Percentiles rank a stretch among this genome's conserved stretches.
Conservation (phyloP, 768 basidiomycete species). For the Calocybe cyanea region DNA sequence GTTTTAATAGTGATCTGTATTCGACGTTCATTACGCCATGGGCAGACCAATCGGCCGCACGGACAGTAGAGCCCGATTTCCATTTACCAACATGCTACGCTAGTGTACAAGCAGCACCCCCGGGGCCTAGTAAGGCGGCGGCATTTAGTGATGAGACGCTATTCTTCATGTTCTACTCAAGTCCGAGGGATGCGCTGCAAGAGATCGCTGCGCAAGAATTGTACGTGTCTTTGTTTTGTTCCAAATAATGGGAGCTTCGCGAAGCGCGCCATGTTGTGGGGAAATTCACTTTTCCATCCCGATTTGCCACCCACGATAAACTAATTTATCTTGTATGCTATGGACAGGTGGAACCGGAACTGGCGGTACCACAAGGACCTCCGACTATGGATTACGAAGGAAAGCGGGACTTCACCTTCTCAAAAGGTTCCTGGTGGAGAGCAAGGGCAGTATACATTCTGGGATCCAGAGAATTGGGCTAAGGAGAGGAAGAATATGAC, state of each 20-base stretch:
- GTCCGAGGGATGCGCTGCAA: conserved; percentile 87
- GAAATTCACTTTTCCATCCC: background rate
- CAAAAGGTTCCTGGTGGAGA: conserved; percentile 80
- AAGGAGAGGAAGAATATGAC: conserved; percentile 78
- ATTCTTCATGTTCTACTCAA: conserved; percentile 98
- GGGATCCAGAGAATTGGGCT: conserved; percentile 78
- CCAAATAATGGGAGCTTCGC: background rate
- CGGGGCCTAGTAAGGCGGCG: conserved; percentile 73
- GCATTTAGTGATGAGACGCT: conserved; percentile 94
- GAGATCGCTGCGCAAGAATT: conserved; percentile 94
- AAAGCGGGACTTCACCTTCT: conserved; percentile 72
- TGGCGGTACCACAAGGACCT: conserved; percentile 97
- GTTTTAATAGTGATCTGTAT: conserved; percentile 64
- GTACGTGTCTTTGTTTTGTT: conserved; percentile 46
- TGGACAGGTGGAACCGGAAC: conserved; percentile 78
- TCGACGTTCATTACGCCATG: conserved; percentile 95
- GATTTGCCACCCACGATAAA: no score
- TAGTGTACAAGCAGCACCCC: conserved; percentile 84
- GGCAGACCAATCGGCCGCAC: conserved; percentile 85
- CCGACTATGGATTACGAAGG: conserved; percentile 82
- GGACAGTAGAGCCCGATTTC: conserved; percentile 87
- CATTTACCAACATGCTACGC: conserved; percentile 85
- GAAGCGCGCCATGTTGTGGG: background rate
- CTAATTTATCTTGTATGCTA: no score
- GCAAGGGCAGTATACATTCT: conserved; percentile 86